Conservation (phyloP, 352 stramenopile genomes). For the Pythium guiyangense region DNA sequence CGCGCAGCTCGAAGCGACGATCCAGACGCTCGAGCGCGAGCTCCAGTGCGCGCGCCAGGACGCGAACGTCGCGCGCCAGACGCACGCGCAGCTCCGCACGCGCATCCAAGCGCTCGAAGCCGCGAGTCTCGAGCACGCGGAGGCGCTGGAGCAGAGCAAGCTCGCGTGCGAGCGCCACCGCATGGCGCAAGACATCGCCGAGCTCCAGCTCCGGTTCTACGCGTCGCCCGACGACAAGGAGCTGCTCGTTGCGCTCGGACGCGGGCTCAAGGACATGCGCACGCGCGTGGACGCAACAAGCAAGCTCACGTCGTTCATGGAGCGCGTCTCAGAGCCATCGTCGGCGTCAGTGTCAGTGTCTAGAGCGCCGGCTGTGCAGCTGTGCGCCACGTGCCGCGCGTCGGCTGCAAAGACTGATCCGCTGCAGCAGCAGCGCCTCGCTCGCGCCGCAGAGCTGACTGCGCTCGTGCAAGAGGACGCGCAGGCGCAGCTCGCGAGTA, state of each 20-base stretch:
- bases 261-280: conserved; percentile 47
- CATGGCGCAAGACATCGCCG: conserved; percentile 45
- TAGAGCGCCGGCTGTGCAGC: not conserved
- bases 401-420: not conserved
- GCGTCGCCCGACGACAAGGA: conserved; percentile 28
- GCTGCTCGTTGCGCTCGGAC: conserved; percentile 44
- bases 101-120: conserved; percentile 15
- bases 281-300: conserved; percentile 9
- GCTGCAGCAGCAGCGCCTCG: conserved; percentile 15
- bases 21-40: conserved; percentile 15
- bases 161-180: conserved; percentile 25
- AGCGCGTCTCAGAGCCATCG: not conserved
- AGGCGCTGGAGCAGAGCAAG: conserved; percentile 16
- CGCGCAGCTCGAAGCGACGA: conserved; percentile 36
- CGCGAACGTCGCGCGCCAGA: conserved; percentile 15
- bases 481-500: conserved; percentile 19
- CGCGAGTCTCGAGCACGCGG: conserved; percentile 8
- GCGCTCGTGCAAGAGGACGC: conserved; percentile 23
- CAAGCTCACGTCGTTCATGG: conserved; percentile 4
- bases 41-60: conserved; percentile 19
- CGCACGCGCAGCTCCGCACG: conserved; percentile 16
- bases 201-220: conserved; percentile 59
- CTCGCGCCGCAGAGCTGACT: conserved; percentile 19
- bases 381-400: conserved; percentile 1
- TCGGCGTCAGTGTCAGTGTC: not conserved